Evolutionary conservation across 2,329 filamentous ascomycete species (phyloP), one percentile per base, ranked within the genome.

Genomic region (Colletotrichum gloeosporioides): DNA sequence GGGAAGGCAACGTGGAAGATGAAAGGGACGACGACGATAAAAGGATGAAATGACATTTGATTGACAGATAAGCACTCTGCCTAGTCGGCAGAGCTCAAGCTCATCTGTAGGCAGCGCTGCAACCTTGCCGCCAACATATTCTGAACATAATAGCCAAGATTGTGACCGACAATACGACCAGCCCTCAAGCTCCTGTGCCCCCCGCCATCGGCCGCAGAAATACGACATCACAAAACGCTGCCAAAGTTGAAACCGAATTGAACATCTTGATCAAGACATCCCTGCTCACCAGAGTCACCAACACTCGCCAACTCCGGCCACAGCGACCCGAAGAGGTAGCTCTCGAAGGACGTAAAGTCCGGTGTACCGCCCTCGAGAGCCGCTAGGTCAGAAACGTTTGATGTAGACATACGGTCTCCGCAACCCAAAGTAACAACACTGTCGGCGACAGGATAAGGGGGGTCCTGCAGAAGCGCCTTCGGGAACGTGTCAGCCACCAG

Each of bases 301-400:
- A 22, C 12, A 13, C 44, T 22, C 2, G 44, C 44, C 10, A 53
- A 25, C n/a, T 4, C 44, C 2, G 44, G n/a, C 44, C 44, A 53
- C 44, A 53, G 10, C 44, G 44, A 53, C n/a, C 44, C 44, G n/a
- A 53, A 53, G 2, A 53, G 44, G 6, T 53, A 53, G 44, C n/a
- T 53, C 12, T 53, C 44, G 10, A 53, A 53, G 44, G 44, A 53
- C 10, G 44, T 13, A 4, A 22, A 53, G n/a, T 53, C 44, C 6
- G n/a, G 6, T 8, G 10, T 53, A 13, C 10, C 44, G 2, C 44
- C n/a, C 2, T 53, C n/a, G 10, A 13, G 44, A 53, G 4, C 10
- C 6, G 10, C n/a, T 0, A 8, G 12, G 2, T 53, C n/a, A 53
- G 6, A 13, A 1, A 22, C 3, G 2, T 1, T 22, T 13, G 44